phyloP scores from a whole-genome alignment of 108 stramenopile genomes.

The Nitzschia sp. region DNA sequence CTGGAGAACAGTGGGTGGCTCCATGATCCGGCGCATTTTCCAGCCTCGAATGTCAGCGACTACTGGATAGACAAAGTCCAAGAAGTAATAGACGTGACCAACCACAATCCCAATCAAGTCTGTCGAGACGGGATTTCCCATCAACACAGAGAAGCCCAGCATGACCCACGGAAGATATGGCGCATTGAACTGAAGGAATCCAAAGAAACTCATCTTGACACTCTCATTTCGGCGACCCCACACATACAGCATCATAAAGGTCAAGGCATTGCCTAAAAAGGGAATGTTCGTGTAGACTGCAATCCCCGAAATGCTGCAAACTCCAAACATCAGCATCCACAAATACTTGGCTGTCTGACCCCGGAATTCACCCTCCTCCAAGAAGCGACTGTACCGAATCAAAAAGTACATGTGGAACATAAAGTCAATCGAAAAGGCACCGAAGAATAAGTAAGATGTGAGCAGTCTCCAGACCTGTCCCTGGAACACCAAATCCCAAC shows the following conservation, averaged over 20 bases:
- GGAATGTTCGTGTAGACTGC: slow-evolving; percentile 84
- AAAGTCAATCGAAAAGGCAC: slow-evolving; percentile 94
- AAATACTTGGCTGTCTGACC: slow-evolving; percentile 92
- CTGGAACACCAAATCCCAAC: slow-evolving; percentile 84
- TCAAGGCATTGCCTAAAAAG: slow-evolving; percentile 90
- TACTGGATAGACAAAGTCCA: slow-evolving; percentile 94
- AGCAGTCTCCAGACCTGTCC: slow-evolving; percentile 96
- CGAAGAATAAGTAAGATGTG: slow-evolving; percentile 96
- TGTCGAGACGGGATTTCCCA: slow-evolving; percentile 82
- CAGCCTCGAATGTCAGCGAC: slow-evolving; percentile 92
- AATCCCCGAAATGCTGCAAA: slow-evolving; percentile 68
- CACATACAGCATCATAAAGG: slow-evolving; percentile 99
- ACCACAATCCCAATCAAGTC: slow-evolving; percentile 94
- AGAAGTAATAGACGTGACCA: slow-evolving; percentile 96
- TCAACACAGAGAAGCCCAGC: slow-evolving; percentile 79
- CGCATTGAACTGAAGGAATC: slow-evolving; percentile 91
- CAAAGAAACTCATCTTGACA: slow-evolving; percentile 92
- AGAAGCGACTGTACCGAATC: slow-evolving; percentile 87
- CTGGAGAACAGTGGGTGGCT: slow-evolving; percentile 68
- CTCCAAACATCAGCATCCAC: slow-evolving; percentile 89
- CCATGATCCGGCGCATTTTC: slow-evolving; percentile 71
- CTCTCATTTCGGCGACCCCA: slow-evolving; percentile 89
- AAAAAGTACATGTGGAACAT: slow-evolving; percentile 99
- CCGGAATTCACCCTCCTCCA: slow-evolving; percentile 96
- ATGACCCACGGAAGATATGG: slow-evolving; percentile 98